These are phyloP conservation scores for Nemania bipapillata DNA, from an alignment of 2,329 filamentous ascomycete genomes.

Conservation along the genomic window DNA sequence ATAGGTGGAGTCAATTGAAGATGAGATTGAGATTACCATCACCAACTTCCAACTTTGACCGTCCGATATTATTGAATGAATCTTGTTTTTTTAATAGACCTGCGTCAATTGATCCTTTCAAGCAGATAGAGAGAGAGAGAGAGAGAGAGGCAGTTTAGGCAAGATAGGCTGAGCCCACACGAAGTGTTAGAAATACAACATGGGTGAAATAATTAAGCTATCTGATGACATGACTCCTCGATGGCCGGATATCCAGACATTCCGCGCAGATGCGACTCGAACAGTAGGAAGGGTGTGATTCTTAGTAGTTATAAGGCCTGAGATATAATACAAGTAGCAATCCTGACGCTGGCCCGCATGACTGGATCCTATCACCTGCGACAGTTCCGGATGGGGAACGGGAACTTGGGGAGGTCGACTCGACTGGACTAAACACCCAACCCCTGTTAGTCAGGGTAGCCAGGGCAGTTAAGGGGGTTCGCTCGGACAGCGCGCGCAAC, in stretches of 20 bases:
- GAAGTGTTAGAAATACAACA: slow-evolving; percentile 5
- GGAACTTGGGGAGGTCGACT: background rate
- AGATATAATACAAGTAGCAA: slow-evolving; percentile 21
- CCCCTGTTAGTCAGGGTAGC: slow-evolving; percentile 14
- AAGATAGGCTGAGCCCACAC: background rate
- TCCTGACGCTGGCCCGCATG: slow-evolving; percentile 21
- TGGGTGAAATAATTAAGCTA: background rate
- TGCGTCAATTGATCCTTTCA: background rate
- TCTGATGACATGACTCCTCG: slow-evolving; percentile 2
- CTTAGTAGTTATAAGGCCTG: slow-evolving; percentile 3
- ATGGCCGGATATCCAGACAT: slow-evolving; percentile 24
- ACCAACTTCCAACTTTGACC: background rate
- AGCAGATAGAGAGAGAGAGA: too few species aligned
- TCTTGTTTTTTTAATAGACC: background rate
- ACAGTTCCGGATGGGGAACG: slow-evolving; percentile 30
- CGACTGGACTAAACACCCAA: too few species aligned
- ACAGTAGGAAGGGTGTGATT: slow-evolving; percentile 31
- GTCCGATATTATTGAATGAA: background rate
- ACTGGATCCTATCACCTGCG: slow-evolving; percentile 27
- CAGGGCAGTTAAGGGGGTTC: too few species aligned
- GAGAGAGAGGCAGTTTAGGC: too few species aligned
- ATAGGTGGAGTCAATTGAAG: background rate
- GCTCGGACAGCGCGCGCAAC: slow-evolving; percentile 8
- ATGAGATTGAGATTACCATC: background rate
- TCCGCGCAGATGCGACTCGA: slow-evolving; percentile 30